Evolutionary conservation across 192 early-diverging fungal species (phyloP).

Genomic region (Jimgerdemannia lactiflua): DNA sequence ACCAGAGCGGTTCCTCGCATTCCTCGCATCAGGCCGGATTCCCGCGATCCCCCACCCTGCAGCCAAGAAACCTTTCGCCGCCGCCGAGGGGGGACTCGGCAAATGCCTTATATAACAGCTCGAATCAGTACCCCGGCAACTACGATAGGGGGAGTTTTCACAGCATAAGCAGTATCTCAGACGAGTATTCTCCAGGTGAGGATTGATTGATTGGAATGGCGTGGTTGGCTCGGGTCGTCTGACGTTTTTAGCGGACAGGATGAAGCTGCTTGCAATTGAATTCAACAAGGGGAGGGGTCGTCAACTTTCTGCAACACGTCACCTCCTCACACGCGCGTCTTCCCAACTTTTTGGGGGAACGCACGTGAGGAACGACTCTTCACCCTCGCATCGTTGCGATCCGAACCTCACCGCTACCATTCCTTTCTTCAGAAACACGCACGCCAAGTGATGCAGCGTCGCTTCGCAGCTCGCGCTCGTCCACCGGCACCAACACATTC

Average conservation of each 20-base stretch:
- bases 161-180: not conserved
- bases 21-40: not conserved
- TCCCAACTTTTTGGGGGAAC: too few relatives aligned
- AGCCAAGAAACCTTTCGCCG: not conserved
- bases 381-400: not conserved
- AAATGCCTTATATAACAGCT: not conserved
- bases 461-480: constrained; percentile 33
- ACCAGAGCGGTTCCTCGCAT: not conserved
- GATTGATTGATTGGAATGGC: not conserved
- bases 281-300: too few relatives aligned
- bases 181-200: not conserved
- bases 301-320: too few relatives aligned
- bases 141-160: not conserved
- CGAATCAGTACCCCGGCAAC: not conserved
- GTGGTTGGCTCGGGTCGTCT: not conserved
- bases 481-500: not conserved
- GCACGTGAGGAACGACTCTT: too few relatives aligned
- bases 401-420: not conserved
- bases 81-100: not conserved
- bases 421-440: not conserved
- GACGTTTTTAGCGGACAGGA: not conserved
- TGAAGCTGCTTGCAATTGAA: too few relatives aligned
- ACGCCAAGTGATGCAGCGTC: constrained; percentile 15
- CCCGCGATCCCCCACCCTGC: not conserved
- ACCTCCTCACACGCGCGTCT: too few relatives aligned